Base-by-base conservation (phyloP, 73 alveolate genomes). In the Paramecium bursaria region DNA sequence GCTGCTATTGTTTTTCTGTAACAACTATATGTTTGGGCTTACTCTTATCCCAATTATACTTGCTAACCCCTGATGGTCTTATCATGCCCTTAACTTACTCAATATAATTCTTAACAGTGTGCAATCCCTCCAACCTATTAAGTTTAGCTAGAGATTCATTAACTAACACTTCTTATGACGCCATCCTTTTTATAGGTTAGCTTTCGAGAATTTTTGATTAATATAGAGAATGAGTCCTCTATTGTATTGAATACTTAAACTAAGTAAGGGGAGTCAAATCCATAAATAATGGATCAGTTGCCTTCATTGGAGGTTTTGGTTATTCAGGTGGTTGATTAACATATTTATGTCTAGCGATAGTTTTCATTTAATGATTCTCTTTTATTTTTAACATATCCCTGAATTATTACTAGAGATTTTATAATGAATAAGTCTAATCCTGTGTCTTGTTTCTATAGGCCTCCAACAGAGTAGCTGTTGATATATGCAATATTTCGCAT, bases 251-350 rank as follows among this genome's bases (percentile, higher is more conserved):
- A 14, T 57, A 23, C 49, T 57, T 57, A 6, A 57, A 57, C 27
- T 29, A 30, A 23, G 26, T 14, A 29, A 67, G 49, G 0, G 82
- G 82, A 4, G 33, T 11, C n/a, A 67, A 27, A 67, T 67, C 44
- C 82, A 67, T 67, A 42, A 67, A 67, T 35, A 67, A 27, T 19
- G 82, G 82, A 67, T 67, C 49, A 39, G 53, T 67, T 7, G 82
- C 46, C 21, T 67, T 67, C 82, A 67, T 67, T 67, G 10, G 50
- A 9, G 53, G 55, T 67, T 67, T 67, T 11, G 82, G 55, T 0
- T 42, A 44, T 25, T 1, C 33, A 25, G 39, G 4, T 1, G 82
- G 82, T 67, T 67, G 19, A 39, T 67, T 31, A 0, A 67, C 82
- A 25, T 35, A n/a, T 30, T 25, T 42, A 26, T 67, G 33, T 39